phyloP scores from a whole-genome alignment of 2,329 filamentous ascomycete species.

The Neobulgaria alba region DNA sequence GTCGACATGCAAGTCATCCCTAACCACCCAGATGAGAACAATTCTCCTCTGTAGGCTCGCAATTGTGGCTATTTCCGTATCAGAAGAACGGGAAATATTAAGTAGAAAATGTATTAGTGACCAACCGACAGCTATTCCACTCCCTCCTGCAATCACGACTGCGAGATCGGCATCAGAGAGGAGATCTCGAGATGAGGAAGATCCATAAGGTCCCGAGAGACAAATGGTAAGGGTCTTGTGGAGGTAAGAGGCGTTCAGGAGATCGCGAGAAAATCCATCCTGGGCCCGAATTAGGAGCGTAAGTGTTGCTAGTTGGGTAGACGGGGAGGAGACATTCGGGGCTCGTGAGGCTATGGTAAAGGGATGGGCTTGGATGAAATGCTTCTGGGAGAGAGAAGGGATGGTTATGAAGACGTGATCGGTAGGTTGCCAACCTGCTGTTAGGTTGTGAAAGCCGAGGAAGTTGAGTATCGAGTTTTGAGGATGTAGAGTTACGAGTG shows the following conservation, averaged over 20 bases:
- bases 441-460: slow-evolving; percentile 31
- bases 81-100: slow-evolving; percentile 16
- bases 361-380: slow-evolving; percentile 52
- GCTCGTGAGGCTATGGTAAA: slow-evolving; percentile 59
- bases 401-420: slow-evolving; percentile 57
- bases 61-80: slow-evolving; percentile 18
- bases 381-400: slow-evolving; percentile 42
- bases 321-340: slow-evolving; percentile 29
- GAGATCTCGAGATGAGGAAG: slow-evolving; percentile 43
- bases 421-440: slow-evolving; percentile 48
- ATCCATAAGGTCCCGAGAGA: slow-evolving; percentile 59
- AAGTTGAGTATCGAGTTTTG: slow-evolving; percentile 4
- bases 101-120: slow-evolving; percentile 47
- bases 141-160: slow-evolving; percentile 53
- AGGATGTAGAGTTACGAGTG: slow-evolving; percentile 11
- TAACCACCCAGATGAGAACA: slow-evolving; percentile 51
- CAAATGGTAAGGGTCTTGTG: slow-evolving; percentile 38
- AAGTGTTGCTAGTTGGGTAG: slow-evolving; percentile 35
- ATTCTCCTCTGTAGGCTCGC: slow-evolving; percentile 30
- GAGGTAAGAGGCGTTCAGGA: slow-evolving; percentile 42
- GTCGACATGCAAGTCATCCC: slow-evolving; percentile 40
- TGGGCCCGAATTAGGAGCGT: slow-evolving; percentile 52
- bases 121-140: slow-evolving; percentile 56
- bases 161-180: slow-evolving; percentile 40
- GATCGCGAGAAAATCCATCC: slow-evolving; percentile 48